A percentile compares a stretch with the other conserved stretches of the same genome.
phyloP scores from a whole-genome alignment of 768 basidiomycete genomes.

The Agaricus subrufescens region DNA sequence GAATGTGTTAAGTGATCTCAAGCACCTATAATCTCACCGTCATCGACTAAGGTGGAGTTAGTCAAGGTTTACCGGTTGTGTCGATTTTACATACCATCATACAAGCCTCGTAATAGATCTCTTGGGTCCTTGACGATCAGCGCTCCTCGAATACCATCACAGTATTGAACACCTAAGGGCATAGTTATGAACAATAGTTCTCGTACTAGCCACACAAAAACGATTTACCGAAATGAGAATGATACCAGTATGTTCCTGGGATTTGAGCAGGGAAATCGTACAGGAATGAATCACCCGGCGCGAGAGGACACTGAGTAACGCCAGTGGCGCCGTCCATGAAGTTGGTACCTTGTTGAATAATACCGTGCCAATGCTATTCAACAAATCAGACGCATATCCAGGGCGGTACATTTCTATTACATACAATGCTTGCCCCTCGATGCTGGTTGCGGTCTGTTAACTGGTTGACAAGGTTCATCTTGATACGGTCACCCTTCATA shows the following conservation, averaged over 20 bases:
- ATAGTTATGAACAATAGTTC: background rate
- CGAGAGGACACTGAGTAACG: constrained; percentile 38
- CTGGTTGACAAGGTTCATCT: constrained; percentile 39
- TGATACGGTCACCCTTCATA: constrained; percentile 30
- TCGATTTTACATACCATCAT: constrained; percentile 9
- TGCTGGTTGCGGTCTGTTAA: constrained; percentile 45
- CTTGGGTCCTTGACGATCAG: constrained; percentile 26
- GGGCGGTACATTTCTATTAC: constrained; percentile 6
- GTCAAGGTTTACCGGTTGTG: background rate
- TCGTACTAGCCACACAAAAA: background rate
- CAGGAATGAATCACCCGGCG: constrained; percentile 30
- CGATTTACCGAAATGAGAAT: constrained; percentile 14
- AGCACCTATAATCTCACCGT: constrained; percentile 24
- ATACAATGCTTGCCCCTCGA: constrained; percentile 44
- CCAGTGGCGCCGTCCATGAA: constrained; percentile 36
- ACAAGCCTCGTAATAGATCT: constrained; percentile 17
- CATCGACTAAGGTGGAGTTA: constrained; percentile 16
- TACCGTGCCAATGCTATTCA: constrained; percentile 40
- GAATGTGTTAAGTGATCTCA: constrained; percentile 4
- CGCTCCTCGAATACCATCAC: constrained; percentile 41
- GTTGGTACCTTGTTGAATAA: constrained; percentile 29
- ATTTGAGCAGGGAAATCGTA: constrained; percentile 32
- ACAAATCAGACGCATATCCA: background rate
- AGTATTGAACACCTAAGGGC: constrained; percentile 31
- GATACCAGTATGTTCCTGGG: constrained; percentile 41